Evolutionary conservation across 1,284 basidiomycete genomes (phyloP).

Genomic region (Ustilago tritici): DNA sequence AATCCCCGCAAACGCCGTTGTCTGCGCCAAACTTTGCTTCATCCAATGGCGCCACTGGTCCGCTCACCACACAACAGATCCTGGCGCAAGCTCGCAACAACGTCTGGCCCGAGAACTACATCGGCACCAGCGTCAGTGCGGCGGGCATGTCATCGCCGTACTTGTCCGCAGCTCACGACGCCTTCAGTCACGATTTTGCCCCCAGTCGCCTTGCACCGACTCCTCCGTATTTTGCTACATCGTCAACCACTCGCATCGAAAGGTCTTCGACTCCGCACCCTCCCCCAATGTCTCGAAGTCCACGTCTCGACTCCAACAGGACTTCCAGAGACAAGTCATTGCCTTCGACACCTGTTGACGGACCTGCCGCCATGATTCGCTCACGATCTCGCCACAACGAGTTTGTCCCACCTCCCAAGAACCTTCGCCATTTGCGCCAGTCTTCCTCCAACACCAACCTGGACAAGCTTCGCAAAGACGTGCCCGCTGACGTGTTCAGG

Average conservation of each 20-base stretch:
- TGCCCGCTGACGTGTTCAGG: constrained; percentile 23
- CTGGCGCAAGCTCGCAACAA: constrained; percentile 45
- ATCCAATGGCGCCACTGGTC: constrained; percentile 11
- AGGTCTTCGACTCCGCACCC: constrained; percentile 26
- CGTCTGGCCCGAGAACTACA: constrained; percentile 47
- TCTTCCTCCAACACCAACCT: constrained; percentile 30
- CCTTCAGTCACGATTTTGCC: constrained; percentile 26
- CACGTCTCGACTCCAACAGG: neutral
- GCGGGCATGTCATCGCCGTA: constrained; percentile 38
- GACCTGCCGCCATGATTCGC: neutral
- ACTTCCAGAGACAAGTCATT: constrained; percentile 27
- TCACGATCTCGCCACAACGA: constrained; percentile 29
- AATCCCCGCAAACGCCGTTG: constrained; percentile 13
- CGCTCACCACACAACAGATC: constrained; percentile 49
- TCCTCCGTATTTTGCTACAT: constrained; percentile 22
- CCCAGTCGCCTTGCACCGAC: constrained; percentile 34
- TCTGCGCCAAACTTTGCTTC: constrained; percentile 2
- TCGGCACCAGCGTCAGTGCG: constrained; percentile 36
- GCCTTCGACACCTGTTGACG: constrained; percentile 12
- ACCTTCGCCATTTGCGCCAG: constrained; percentile 40
- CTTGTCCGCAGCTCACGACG: constrained; percentile 21
- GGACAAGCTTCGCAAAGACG: constrained; percentile 18
- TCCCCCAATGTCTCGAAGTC: constrained; percentile 22
- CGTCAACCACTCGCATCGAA: constrained; percentile 6
- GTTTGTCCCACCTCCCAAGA: constrained; percentile 28